phyloP scores from a whole-genome alignment of 2,329 filamentous ascomycete genomes.

The Lasiodiplodia sp. region DNA sequence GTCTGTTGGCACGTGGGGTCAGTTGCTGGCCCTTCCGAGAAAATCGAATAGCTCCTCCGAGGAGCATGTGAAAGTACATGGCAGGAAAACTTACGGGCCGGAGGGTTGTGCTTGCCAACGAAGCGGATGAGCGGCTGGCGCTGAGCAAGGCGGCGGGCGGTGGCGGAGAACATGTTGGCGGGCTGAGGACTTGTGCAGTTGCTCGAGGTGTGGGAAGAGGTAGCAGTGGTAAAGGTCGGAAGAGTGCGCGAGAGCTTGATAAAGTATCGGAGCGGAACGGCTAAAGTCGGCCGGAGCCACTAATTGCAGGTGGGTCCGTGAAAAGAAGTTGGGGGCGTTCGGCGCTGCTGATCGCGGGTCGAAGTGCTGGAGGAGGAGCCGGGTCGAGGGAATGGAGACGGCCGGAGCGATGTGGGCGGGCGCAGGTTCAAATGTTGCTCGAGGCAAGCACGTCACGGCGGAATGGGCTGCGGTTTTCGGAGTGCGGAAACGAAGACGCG shows the following conservation, averaged over 20 bases:
- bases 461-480: conserved; percentile 21
- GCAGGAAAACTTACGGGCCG: conserved; percentile 48
- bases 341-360: background rate
- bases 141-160: conserved; percentile 53
- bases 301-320: conserved; percentile 19
- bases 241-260: conserved; percentile 16
- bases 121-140: conserved; percentile 61
- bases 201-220: conserved; percentile 1
- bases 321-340: conserved; percentile 2
- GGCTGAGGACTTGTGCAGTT: conserved; percentile 1
- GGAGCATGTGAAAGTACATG: conserved; percentile 22
- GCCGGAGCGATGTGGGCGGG: background rate
- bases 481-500: conserved; percentile 4
- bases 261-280: conserved; percentile 29
- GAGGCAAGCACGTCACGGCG: conserved; percentile 2
- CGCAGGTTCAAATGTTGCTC: conserved; percentile 19
- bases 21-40: conserved; percentile 7
- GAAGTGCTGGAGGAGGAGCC: conserved; percentile 13
- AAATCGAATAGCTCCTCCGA: conserved; percentile 29
- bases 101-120: conserved; percentile 56
- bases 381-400: background rate
- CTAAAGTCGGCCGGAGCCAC: conserved; percentile 23
- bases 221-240: conserved; percentile 5
- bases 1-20: conserved; percentile 55
- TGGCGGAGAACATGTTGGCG: conserved; percentile 52